Conservation (phyloP, 345 rosid genomes). For the Lenwebbia sp. region DNA sequence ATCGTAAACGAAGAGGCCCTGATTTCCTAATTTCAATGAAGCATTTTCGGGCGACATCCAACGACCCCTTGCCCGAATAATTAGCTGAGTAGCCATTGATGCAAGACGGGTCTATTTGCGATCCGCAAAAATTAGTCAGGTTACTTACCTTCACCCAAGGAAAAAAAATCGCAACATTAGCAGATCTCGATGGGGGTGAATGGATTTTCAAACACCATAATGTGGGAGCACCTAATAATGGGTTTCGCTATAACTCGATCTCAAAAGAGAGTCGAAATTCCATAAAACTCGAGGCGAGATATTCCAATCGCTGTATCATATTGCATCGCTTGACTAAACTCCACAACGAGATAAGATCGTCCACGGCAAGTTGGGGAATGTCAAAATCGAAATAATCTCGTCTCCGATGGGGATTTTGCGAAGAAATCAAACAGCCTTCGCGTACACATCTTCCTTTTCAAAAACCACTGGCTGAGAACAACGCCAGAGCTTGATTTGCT, state of each 20-base stretch:
- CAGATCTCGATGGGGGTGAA: no score
- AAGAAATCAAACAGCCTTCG: background rate
- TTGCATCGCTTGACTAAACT: background rate
- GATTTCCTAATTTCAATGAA: no score
- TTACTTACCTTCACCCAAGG: fast-evolving
- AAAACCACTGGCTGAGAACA: background rate
- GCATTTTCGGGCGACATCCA: fast-evolving
- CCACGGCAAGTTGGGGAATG: background rate
- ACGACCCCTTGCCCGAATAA: background rate
- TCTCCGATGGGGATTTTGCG: background rate
- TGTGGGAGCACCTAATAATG: fast-evolving
- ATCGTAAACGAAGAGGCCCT: no score
- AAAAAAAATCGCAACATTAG: background rate
- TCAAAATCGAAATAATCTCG: background rate
- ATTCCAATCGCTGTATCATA: fast-evolving
- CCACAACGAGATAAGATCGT: fast-evolving
- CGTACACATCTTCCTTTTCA: background rate
- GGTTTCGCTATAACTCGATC: background rate
- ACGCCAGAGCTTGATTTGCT: background rate
- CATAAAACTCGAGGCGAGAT: fast-evolving
- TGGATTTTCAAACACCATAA: background rate
- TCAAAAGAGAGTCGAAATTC: background rate
- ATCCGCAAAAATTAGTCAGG: fast-evolving
- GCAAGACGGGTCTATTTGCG: fast-evolving
- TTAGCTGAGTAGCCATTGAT: background rate